phyloP scores from a whole-genome alignment of 208 protist genomes.

The Leishmania amazonensis region DNA sequence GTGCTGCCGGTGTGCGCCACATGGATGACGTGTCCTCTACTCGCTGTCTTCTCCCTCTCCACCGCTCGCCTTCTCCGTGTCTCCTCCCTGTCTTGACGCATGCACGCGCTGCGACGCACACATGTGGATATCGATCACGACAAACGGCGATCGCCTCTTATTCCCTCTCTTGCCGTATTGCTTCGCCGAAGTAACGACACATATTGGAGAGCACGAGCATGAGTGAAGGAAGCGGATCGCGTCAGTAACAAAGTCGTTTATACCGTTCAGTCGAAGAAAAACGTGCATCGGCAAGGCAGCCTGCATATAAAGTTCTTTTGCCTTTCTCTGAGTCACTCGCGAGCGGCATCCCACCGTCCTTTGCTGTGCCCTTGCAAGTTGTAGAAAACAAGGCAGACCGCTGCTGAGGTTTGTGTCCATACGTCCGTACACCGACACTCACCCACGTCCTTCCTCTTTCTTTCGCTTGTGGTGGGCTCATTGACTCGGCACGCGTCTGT shows the following conservation, averaged over 20 bases:
- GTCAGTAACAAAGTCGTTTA: neutral
- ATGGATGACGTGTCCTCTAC: neutral
- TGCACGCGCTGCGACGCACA: neutral
- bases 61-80: neutral
- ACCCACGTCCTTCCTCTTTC: neutral
- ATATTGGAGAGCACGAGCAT: neutral
- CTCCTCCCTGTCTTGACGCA: neutral
- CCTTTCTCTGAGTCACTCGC: neutral
- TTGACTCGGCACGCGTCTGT: neutral
- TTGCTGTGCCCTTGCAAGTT: neutral
- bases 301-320: neutral
- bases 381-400: neutral
- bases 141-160: neutral
- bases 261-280: neutral
- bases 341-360: neutral
- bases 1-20: neutral
- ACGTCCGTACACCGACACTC: neutral
- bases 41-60: neutral
- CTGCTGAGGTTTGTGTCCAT: neutral
- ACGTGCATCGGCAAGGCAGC: neutral
- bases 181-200: slow-evolving; percentile 5
- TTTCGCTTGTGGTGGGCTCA: neutral
- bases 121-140: neutral
- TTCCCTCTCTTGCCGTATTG: neutral
- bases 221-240: neutral